Evolutionary conservation across 345 rosid species (phyloP), one percentile per base, ranked within the genome.

Genomic region (Cardamine occulta): DNA sequence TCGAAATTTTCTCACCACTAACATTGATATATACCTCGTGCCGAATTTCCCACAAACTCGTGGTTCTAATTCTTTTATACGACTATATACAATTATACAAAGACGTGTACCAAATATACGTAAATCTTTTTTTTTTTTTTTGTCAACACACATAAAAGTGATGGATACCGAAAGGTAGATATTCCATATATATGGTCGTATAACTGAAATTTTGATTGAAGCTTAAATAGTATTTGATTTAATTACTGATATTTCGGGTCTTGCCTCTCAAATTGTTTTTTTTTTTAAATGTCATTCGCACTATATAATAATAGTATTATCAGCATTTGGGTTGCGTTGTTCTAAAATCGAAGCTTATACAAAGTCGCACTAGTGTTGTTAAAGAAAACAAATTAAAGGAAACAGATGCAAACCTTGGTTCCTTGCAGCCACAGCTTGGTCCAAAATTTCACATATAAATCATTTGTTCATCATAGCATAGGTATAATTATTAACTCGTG

Each of bases 341-440:
- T 48, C 8, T 66, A 32, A 18, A 12, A 21, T 12, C 10, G 6
- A 47, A 21, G 48, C 21, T 34, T 18, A 1, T 4, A 65, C 7
- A 65, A 31, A 4, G 13, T 57, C 40, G 8, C 21, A 31, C 18
- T 19, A 19, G 19, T 24, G 48, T 44, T 44, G 48, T 5, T 44
- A 15, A 5, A 15, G 19, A 19, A 19, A 19, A 19, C 19, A 19
- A 19, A 19, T 19, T 19, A 19, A 19, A 44, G 8, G 48, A 44
- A 5, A 44, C 8, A 44, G 48, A 44, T 81, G 47, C 66, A 8
- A 68, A 79, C 80, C 76, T 26, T 52, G 45, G 45, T 52, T 80
- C 58, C 42, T 45, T 72, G 57, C 48, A 45, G 42, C 12, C 42
- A 54, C 8, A 8, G 3, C 29, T 52, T 34, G 8, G 19, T 35